A percentile compares a stretch with the other conserved stretches of the same genome.
These are phyloP conservation scores for Phallus indusiatus DNA, from an alignment of 768 basidiomycete species.

Conservation along the genomic window DNA sequence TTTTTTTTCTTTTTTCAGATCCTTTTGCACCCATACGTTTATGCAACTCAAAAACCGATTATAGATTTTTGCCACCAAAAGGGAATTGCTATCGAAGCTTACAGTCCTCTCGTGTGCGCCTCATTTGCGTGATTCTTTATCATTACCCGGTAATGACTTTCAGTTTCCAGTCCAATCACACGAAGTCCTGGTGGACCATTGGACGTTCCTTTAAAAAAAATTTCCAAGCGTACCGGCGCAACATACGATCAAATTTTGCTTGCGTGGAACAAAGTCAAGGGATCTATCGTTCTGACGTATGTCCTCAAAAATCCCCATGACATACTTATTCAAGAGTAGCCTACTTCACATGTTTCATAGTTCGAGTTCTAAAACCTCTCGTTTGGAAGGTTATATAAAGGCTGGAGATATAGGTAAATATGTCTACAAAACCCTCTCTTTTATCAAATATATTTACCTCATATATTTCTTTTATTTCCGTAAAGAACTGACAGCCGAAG, in stretches of 20 bases:
- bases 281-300: conserved; percentile 55
- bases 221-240: conserved; percentile 41
- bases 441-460: not conserved
- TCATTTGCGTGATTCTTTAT: not conserved
- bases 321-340: not conserved
- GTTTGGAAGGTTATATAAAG: conserved; percentile 57
- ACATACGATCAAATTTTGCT: conserved; percentile 60
- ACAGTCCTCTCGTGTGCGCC: conserved; percentile 54
- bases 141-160: not conserved
- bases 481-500: conserved; percentile 39
- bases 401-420: conserved; percentile 64
- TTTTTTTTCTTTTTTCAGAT: conserved; percentile 36
- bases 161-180: conserved; percentile 44
- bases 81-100: conserved; percentile 62
- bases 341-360: conserved; percentile 22
- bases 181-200: conserved; percentile 51
- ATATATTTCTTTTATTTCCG: not conserved
- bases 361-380: conserved; percentile 53
- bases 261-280: conserved; percentile 65
- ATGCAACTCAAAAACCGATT: conserved; percentile 39
- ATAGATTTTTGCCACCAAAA: conserved; percentile 49
- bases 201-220: conserved; percentile 45
- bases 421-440: conserved; percentile 12
- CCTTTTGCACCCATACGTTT: conserved; percentile 62
- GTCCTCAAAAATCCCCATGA: conserved; percentile 11